Percentiles rank a stretch among this genome's conserved stretches.
These are phyloP conservation scores for Apocynum venetum DNA, from an alignment of 257 asterid species.

Conservation along the genomic window DNA sequence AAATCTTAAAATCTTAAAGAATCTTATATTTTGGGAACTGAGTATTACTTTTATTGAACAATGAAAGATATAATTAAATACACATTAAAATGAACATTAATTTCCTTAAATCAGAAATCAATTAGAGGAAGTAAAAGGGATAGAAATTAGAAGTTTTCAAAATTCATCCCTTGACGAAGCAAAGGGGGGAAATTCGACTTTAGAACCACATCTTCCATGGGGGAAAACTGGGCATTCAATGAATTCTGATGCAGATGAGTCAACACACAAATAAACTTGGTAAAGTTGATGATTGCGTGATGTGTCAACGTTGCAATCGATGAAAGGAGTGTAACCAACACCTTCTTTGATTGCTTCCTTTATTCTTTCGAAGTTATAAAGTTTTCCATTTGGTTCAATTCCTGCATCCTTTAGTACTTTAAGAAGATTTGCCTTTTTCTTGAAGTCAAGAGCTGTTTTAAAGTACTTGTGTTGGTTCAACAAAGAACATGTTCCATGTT, in stretches of 20 bases:
- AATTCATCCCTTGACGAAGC: constrained; percentile 26
- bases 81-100: too few species aligned
- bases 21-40: too few species aligned
- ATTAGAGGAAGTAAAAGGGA: too few species aligned
- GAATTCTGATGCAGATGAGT: constrained; percentile 47
- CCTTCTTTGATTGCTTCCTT: constrained; percentile 51
- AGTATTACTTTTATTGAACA: too few species aligned
- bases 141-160: constrained; percentile 1
- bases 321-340: constrained; percentile 47
- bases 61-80: too few species aligned
- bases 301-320: constrained; percentile 64
- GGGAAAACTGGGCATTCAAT: constrained; percentile 61
- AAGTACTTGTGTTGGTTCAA: constrained; percentile 52
- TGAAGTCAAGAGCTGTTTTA: constrained; percentile 52
- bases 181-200: constrained; percentile 58
- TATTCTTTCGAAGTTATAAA: constrained; percentile 38
- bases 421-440: constrained; percentile 53
- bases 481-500: constrained; percentile 75
- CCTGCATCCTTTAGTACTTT: constrained; percentile 49
- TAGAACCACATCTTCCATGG: constrained; percentile 49
- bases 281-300: constrained; percentile 50
- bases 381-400: constrained; percentile 39
- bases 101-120: too few species aligned
- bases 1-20: too few species aligned
- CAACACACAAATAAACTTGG: constrained; percentile 71